Percentiles rank a stretch among this genome's conserved stretches.
phyloP scores from a whole-genome alignment of 169 alveolate genomes.

The Cryptosporidium bovis region DNA sequence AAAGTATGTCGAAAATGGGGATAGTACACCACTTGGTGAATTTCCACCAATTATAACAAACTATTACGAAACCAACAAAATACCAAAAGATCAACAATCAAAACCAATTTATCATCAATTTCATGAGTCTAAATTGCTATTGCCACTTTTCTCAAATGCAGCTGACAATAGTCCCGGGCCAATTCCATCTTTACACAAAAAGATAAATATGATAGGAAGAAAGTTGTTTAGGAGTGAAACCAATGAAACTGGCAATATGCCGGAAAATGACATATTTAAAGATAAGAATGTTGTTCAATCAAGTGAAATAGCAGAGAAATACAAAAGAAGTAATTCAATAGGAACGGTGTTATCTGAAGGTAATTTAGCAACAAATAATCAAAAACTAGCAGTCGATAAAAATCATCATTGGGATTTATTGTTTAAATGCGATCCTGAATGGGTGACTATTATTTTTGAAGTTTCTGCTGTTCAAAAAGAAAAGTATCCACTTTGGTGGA shows the following conservation, averaged over 20 bases:
- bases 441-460: constrained; percentile 68
- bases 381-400: constrained; percentile 18
- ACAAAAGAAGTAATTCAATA: constrained; percentile 23
- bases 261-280: constrained; percentile 12
- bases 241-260: neutral
- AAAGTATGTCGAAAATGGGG: constrained; percentile 63
- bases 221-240: constrained; percentile 12
- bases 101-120: constrained; percentile 58
- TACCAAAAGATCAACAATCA: constrained; percentile 55
- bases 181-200: constrained; percentile 59
- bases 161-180: constrained; percentile 42
- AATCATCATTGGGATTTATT: constrained; percentile 72
- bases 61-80: constrained; percentile 43
- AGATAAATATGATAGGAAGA: constrained; percentile 58
- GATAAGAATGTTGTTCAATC: constrained; percentile 42
- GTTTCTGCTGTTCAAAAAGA: constrained; percentile 72
- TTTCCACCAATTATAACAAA: constrained; percentile 58
- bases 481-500: constrained; percentile 75
- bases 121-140: constrained; percentile 42
- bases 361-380: constrained; percentile 1
- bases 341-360: constrained; percentile 24
- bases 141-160: constrained; percentile 35
- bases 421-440: constrained; percentile 69
- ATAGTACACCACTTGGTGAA: constrained; percentile 71
- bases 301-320: constrained; percentile 43